Base-by-base conservation (phyloP, 805 yeast species). In the Hanseniaspora valbyensis region DNA sequence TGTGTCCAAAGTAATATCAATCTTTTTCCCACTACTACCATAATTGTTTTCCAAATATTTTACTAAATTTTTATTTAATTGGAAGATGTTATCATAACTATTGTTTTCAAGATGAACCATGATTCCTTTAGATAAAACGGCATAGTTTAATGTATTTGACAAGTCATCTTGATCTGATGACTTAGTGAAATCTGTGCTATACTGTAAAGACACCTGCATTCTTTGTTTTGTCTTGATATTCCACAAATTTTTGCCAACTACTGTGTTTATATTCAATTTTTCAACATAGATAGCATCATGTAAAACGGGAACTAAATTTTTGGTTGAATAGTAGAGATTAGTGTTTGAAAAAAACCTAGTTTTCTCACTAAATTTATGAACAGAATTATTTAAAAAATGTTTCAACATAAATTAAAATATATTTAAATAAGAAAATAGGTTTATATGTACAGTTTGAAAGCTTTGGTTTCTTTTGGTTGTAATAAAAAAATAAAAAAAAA, bases 101-200 rank as follows among this genome's bases (percentile, higher is more conserved):
- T 43, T 22, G 12, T 25, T 42, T 22, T 19, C 50, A 16, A 50
- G 18, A 4, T 74, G 4, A 71, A 69, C 36, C 75, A 21, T 63
- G n/a, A 90, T 67, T 37, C 77, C 76, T 45, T 86, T 70, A 3
- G 90, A 77, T 4, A 90, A 73, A 4, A 80, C 88, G 2, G 95
- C 96, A 64, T 90, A 90, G 65, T 90, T 90, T 55, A 90, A 74
- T 4, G 96, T 83, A 59, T 83, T 78, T 53, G 77, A 75, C 57
- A 90, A 71, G 60, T 89, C 90, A 65, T 90, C 97, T 0, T 80
- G 76, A 12, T 67, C 65, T n/a, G 90, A 78, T n/a, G 95, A 89
- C 50, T 74, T 69, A 22, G 74, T 69, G 58, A 89, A 82, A 58
- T 80, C 78, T 0, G 95, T 83, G 30, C 68, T 67, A 54, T 85